These are phyloP conservation scores for Lophium mytilinum DNA, from an alignment of 495 filamentous ascomycete species.

Conservation along the genomic window DNA sequence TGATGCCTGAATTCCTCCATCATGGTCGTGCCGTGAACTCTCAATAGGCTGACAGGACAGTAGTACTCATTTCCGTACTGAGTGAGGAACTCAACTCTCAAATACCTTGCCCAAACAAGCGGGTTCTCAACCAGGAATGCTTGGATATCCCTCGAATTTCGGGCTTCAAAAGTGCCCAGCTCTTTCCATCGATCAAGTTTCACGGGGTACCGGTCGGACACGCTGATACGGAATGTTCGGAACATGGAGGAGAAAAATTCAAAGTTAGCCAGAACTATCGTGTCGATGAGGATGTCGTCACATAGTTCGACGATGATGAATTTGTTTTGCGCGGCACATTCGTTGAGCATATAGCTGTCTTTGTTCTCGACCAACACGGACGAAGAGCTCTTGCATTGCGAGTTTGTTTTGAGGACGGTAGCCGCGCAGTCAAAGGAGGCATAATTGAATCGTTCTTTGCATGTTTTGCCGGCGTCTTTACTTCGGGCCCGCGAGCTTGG, in stretches of 20 bases:
- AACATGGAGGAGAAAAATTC: constrained; percentile 99
- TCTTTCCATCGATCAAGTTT: constrained; percentile 89
- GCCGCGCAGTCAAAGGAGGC: constrained; percentile 95
- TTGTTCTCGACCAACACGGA: constrained; percentile 91
- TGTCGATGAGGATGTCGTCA: constrained; percentile 93
- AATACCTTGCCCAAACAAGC: constrained; percentile 88
- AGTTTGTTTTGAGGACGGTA: constrained; percentile 83
- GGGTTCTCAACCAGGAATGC: constrained; percentile 89
- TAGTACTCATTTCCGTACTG: constrained; percentile 97
- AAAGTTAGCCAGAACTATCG: constrained; percentile 90
- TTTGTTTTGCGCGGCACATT: constrained; percentile 80
- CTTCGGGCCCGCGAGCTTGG: constrained; percentile 52
- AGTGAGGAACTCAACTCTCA: constrained; percentile 81
- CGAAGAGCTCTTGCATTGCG: constrained; percentile 71
- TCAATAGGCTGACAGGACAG: constrained; percentile 81
- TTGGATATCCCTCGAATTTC: constrained; percentile 88
- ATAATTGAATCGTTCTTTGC: constrained; percentile 92
- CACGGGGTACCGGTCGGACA: constrained; percentile 87
- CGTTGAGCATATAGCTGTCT: constrained; percentile 96
- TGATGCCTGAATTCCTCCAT: constrained; percentile 79
- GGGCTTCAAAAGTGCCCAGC: constrained; percentile 78
- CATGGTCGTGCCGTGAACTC: constrained; percentile 95
- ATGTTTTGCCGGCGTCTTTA: constrained; percentile 92
- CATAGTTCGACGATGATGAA: constrained; percentile 85
- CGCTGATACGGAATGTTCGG: constrained; percentile 77